Conservation (phyloP, 768 basidiomycete species). For the Lactarius tabidus region DNA sequence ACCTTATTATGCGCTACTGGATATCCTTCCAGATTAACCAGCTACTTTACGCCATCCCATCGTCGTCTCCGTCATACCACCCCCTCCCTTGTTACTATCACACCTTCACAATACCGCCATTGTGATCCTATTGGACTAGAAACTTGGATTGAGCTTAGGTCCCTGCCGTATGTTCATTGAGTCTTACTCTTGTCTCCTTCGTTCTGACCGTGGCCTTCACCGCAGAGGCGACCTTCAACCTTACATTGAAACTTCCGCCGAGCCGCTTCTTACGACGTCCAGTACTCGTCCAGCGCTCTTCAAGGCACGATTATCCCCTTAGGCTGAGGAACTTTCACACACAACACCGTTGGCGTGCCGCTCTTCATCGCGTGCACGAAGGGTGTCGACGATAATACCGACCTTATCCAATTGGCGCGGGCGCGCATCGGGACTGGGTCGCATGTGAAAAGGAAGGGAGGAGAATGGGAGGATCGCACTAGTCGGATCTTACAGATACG, state of each 20-base stretch:
- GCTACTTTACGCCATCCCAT: too few relatives aligned
- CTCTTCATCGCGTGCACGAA: constrained; percentile 90
- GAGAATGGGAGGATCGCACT: constrained; percentile 92
- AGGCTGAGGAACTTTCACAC: constrained; percentile 78
- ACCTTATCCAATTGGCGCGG: too few relatives aligned
- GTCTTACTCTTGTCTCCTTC: constrained; percentile 1
- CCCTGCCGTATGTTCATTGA: constrained; percentile 56
- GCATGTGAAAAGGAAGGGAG: constrained; percentile 88
- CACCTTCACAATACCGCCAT: constrained; percentile 69
- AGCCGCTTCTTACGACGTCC: constrained; percentile 60
- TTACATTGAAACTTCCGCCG: constrained; percentile 75
- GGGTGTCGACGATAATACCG: constrained; percentile 82
- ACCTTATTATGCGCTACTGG: constrained; percentile 4
- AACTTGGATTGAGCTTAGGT: too few relatives aligned
- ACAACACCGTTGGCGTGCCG: constrained; percentile 81
- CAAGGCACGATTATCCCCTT: constrained; percentile 74
- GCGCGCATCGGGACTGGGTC: constrained; percentile 80
- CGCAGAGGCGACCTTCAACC: constrained; percentile 85
- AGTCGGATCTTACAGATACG: constrained; percentile 89
- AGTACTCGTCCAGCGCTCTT: constrained; percentile 45
- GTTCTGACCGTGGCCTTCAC: background rate
- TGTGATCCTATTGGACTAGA: constrained; percentile 92
- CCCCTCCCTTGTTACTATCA: constrained; percentile 75
- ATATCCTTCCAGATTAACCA: constrained; percentile 68
- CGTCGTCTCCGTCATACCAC: constrained; percentile 61